phyloP scores from a whole-genome alignment of 1,139 yeast genomes.

The Sugiyamaella sp. region DNA sequence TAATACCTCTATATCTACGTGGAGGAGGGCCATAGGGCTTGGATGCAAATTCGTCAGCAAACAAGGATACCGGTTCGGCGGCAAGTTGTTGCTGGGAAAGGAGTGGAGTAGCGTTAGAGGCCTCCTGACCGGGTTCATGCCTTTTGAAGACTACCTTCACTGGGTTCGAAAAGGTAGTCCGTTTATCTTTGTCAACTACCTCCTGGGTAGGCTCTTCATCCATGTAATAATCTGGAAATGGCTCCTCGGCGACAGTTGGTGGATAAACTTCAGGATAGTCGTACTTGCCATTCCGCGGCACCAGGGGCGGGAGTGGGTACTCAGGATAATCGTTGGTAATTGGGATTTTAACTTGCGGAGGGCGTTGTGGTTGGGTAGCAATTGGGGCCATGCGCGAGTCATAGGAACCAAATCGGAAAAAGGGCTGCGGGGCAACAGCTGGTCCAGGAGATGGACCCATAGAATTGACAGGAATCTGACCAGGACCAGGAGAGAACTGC shows the following conservation, averaged over 20 bases:
- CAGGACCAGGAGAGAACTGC: not conserved
- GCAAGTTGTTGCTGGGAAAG: constrained; percentile 3
- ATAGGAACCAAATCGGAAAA: constrained; percentile 3
- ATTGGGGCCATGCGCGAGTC: constrained; percentile 4
- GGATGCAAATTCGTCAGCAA: constrained; percentile 36
- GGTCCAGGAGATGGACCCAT: constrained; percentile 8
- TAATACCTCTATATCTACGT: constrained; percentile 37
- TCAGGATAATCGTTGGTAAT: constrained; percentile 21
- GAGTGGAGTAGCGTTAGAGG: constrained; percentile 6
- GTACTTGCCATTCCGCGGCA: constrained; percentile 1
- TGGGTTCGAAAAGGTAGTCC: constrained; percentile 28
- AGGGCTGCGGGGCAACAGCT: not conserved
- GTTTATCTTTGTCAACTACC: constrained; percentile 22
- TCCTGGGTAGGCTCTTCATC: constrained; percentile 20
- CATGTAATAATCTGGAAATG: constrained; percentile 20
- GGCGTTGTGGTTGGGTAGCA: constrained; percentile 6
- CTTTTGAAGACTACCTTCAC: constrained; percentile 28
- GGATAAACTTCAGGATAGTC: constrained; percentile 19
- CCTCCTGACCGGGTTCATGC: constrained; percentile 28
- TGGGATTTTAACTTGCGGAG: constrained; percentile 19
- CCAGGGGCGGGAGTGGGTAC: constrained; percentile 16
- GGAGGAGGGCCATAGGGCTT: constrained; percentile 42
- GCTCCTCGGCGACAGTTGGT: not conserved
- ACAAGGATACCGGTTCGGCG: constrained; percentile 20
- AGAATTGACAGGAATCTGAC: constrained; percentile 5